Conservation (phyloP, 345 rosid species). For the Raphanus raphanistrum region DNA sequence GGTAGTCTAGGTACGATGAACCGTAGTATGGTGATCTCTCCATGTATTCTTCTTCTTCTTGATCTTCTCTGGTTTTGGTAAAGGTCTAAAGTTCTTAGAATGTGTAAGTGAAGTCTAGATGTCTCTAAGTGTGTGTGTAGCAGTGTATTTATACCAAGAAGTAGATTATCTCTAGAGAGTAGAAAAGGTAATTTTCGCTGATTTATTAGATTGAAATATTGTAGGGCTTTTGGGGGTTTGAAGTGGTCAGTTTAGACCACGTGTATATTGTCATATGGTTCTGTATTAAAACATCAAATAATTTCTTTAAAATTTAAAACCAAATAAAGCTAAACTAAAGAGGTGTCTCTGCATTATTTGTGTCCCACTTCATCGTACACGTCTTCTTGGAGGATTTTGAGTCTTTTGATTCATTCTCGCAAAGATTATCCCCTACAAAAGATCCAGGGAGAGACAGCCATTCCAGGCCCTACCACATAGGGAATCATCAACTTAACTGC, state of each 20-base stretch:
- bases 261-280: slow-evolving; percentile 35
- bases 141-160: slow-evolving; percentile 18
- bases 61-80: slow-evolving; percentile 24
- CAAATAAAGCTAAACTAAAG: slow-evolving; percentile 16
- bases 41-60: slow-evolving; percentile 34
- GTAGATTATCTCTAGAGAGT: background rate
- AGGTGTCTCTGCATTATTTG: background rate
- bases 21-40: slow-evolving; percentile 40
- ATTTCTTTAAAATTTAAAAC: slow-evolving; percentile 25
- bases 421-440: too few species aligned
- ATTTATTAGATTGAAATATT: slow-evolving; percentile 18
- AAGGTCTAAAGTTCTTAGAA: background rate
- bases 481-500: slow-evolving; percentile 53
- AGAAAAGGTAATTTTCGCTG: background rate
- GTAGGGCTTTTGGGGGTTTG: slow-evolving; percentile 18
- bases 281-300: slow-evolving; percentile 1
- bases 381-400: too few species aligned
- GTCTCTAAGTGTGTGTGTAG: background rate
- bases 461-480: background rate
- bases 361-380: too few species aligned
- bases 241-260: slow-evolving; percentile 42
- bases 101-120: slow-evolving; percentile 29
- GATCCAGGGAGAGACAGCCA: too few species aligned
- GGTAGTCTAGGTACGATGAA: slow-evolving; percentile 39
- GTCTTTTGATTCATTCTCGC: too few species aligned